Evolutionary conservation across 2,329 filamentous ascomycete species (phyloP), one percentile per base, ranked within the genome.

Genomic region (Penicillium freii): DNA sequence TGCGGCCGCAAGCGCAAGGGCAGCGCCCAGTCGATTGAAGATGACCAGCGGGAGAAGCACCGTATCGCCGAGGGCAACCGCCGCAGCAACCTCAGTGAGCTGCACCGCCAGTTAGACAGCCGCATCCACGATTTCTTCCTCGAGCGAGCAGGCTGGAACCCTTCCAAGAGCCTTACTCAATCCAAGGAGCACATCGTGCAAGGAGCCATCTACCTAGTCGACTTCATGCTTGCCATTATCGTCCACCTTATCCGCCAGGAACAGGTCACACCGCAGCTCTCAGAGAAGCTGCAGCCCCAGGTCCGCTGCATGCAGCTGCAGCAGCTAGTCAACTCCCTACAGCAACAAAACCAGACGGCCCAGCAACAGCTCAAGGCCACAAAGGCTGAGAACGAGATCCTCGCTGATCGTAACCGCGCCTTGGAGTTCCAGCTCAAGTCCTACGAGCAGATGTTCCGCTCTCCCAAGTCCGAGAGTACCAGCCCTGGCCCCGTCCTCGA

Each of bases 111-210:
- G 55, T 54, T 75, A 19, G 73, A 75, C 53, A 69, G 67, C 58
- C 71, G 73, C 4, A 69, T 75, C 36, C 71, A 73, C 48, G 71
- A 75, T 57, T 73, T 70, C 60, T 75, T 75, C 60, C 67, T 75
- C 7, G 70, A 74, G 59, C 67, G 67, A 17, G 74, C 74, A 17
- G 73, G 74, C 39, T 77, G 74, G 73, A 75, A 77, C 47, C 70
- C 69, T 21, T 67, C 70, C 36, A 75, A 75, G 59, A 75, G 70
- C 59, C 63, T 74, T 40, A 71, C 70, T 3, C 71, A 76, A 40
- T 76, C 74, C n/a, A 76, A 76, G 63, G 73, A 75, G 54, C 73
- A 76, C 57, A 75, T 75, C 21, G 71, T 75, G 13, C 71, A 74
- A 61, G 73, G 69, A 8, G 71, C 73, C 4, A 71, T 75, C 52